Evolutionary conservation across 495 filamentous ascomycete species (phyloP).

Genomic region (Parathielavia appendiculata): DNA sequence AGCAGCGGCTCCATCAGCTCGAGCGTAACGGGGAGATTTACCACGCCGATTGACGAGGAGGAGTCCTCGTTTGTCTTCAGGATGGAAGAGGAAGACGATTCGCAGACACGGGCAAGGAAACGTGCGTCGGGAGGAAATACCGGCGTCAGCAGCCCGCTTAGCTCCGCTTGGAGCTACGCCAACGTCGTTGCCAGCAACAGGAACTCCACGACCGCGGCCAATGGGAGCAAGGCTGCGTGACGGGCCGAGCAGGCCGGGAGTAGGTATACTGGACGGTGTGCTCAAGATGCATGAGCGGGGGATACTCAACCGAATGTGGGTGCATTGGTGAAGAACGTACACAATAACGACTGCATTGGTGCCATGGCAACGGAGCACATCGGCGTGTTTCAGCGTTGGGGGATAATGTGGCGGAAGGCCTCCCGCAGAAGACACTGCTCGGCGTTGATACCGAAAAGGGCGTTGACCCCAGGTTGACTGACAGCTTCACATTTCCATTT

Average conservation of each 20-base stretch:
- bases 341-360: constrained; percentile 14
- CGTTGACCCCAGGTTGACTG: constrained; percentile 2
- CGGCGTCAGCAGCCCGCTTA: constrained; percentile 32
- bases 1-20: constrained; percentile 49
- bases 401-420: not conserved
- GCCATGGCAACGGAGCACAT: constrained; percentile 2
- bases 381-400: not conserved
- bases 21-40: constrained; percentile 47
- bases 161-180: constrained; percentile 38
- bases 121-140: constrained; percentile 33
- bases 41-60: constrained; percentile 70
- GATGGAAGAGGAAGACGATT: constrained; percentile 71
- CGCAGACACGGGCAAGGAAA: constrained; percentile 41
- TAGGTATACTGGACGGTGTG: constrained; percentile 11
- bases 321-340: not conserved
- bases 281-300: not conserved
- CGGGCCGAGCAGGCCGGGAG: constrained; percentile 23
- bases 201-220: constrained; percentile 5
- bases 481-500: not conserved
- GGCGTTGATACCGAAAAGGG: constrained; percentile 11
- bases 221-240: constrained; percentile 16
- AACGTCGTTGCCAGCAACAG: constrained; percentile 32
- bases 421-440: not conserved
- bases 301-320: not conserved
- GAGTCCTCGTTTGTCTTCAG: constrained; percentile 70